Conservation (phyloP, 495 filamentous ascomycete genomes). For the Talaromyces borbonicus region DNA sequence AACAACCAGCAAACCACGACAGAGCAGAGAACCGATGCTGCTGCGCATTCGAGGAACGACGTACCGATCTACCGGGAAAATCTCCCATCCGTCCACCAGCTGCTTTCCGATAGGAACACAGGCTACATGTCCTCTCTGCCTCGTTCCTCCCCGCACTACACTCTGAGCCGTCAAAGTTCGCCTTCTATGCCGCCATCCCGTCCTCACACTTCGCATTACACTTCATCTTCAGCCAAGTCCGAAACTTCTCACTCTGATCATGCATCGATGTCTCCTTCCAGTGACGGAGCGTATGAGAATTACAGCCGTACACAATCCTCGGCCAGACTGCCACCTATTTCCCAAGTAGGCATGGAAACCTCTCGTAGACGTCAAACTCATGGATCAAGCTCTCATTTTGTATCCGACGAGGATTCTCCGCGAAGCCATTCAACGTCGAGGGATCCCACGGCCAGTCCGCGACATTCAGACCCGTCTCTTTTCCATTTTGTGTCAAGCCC, state of each 20-base stretch:
- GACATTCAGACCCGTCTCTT: constrained; percentile 4
- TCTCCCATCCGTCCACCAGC: constrained; percentile 40
- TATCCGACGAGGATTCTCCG: background rate
- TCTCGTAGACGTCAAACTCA: constrained; percentile 11
- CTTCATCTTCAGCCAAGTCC: background rate
- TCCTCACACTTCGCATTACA: background rate
- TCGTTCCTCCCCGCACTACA: constrained; percentile 21
- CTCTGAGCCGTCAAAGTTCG: background rate
- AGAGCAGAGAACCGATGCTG: background rate
- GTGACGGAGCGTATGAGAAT: background rate
- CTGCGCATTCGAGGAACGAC: background rate
- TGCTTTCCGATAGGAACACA: constrained; percentile 21
- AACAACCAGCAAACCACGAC: background rate
- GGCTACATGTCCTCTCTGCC: constrained; percentile 16
- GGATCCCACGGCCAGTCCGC: constrained; percentile 3
- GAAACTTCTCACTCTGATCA: background rate
- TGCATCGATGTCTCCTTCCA: background rate
- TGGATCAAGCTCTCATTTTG: constrained; percentile 7
- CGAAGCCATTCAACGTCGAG: constrained; percentile 16
- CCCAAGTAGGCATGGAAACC: constrained; percentile 18
- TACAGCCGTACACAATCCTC: background rate
- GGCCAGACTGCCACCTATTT: constrained; percentile 23
- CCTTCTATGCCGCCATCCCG: background rate
- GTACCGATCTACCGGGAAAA: background rate
- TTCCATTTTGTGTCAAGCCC: background rate